Evolutionary conservation across 306 rosid genomes (phyloP), one percentile per base, ranked within the genome.

Genomic region (Fragaria nilgerrensis): DNA sequence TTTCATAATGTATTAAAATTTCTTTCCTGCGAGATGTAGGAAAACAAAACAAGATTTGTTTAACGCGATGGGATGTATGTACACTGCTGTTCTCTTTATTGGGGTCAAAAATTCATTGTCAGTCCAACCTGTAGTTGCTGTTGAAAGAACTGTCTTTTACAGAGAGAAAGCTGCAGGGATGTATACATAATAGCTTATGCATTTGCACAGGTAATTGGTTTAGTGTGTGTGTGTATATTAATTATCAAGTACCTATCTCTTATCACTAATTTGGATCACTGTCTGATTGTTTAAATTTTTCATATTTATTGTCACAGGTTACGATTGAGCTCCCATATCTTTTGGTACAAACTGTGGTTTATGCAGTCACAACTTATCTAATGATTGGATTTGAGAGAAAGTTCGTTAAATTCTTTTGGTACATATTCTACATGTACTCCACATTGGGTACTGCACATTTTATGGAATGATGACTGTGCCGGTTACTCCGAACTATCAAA

Each of bases 401-500:
- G 7, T 53, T 25, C 0, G 77, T 27, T 17, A 94, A 94, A 71
- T 88, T 91, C 84, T 73, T 89, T 49, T 94, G 97, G 98, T 88
- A 91, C 79, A 9, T 89, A 0, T 90, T 91, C 64, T 90, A 88
- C 88, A 88, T 87, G 89, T 90, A 72, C 89, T 91, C 90, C 84
- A 82, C 97, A 55, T 77, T 94, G 73, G 47, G 36, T 89, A 89
- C 85, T 92, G 77, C 88, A 94, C 98, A 63, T 90, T 78, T 63
- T 94, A 87, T 41, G 98, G 98, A 48, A 94, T 92, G 97, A 89
- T 90, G 96, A 11, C 91, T 65, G 91, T 94, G 75, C 94, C 96
- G 36, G 53, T 85, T 41, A 90, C 97, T 9, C 98, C 96, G 75
- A 90, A 89, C 78, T 77, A 84, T 76, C 96, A 92, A 64, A 82